A percentile compares a stretch with the other conserved stretches of the same genome.
These are phyloP conservation scores for Aspergillus sp. DNA, from an alignment of 2,329 filamentous ascomycete genomes.

Conservation along the genomic window DNA sequence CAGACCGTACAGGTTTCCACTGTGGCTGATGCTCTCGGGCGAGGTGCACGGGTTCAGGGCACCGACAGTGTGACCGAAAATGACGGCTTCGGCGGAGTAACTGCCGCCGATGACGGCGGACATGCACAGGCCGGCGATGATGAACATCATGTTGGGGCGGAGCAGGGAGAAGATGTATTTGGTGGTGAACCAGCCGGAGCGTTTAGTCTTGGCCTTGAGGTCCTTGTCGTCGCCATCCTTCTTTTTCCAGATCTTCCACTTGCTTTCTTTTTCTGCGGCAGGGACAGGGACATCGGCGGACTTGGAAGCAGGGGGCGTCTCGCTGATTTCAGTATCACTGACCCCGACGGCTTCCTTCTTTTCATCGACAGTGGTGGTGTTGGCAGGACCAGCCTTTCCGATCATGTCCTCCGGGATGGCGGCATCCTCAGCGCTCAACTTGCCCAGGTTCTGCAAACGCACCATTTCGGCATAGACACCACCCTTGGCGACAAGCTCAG, in stretches of 20 bases:
- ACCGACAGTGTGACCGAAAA: conserved; percentile 55
- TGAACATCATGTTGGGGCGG: conserved; percentile 37
- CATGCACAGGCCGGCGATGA: conserved; percentile 47
- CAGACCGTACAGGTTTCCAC: conserved; percentile 48
- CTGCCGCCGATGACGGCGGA: conserved; percentile 50
- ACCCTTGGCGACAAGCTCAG: conserved; percentile 24
- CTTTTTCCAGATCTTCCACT: background rate
- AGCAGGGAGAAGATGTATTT: conserved; percentile 33
- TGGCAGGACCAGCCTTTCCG: conserved; percentile 10
- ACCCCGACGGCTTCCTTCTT: conserved; percentile 15
- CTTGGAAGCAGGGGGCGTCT: conserved; percentile 8
- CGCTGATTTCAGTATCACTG: conserved; percentile 12
- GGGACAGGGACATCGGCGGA: background rate
- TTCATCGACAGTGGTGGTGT: conserved; percentile 10
- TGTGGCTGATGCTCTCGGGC: conserved; percentile 41
- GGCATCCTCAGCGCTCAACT: conserved; percentile 14
- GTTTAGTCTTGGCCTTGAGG: conserved; percentile 10
- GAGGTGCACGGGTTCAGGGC: conserved; percentile 49
- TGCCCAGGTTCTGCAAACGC: conserved; percentile 37
- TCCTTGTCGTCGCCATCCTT: conserved; percentile 2
- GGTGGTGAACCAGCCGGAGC: conserved; percentile 17
- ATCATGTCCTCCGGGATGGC: conserved; percentile 12
- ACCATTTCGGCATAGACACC: conserved; percentile 47
- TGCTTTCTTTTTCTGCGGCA: background rate
- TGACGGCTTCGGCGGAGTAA: conserved; percentile 50